Conservation (phyloP, 441 rosid genomes). For the Viola pubescens region DNA sequence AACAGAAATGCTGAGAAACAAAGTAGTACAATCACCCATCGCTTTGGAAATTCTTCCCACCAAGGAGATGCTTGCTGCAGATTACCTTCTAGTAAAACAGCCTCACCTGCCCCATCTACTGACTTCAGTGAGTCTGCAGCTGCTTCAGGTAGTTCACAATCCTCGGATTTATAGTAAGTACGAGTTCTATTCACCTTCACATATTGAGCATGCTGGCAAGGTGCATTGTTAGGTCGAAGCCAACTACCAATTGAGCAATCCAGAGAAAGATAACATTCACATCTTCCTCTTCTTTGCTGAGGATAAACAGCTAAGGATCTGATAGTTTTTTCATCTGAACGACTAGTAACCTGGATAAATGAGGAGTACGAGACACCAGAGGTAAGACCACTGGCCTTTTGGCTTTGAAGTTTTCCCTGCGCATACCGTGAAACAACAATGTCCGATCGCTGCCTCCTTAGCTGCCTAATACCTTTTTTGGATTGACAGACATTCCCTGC, state of each 20-base stretch:
- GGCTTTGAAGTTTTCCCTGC: constrained; percentile 28
- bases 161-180: constrained; percentile 75
- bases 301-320: constrained; percentile 21
- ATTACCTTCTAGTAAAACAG: constrained; percentile 41
- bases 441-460: constrained; percentile 25
- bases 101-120: constrained; percentile 50
- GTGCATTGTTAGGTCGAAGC: constrained; percentile 23
- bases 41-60: constrained; percentile 82
- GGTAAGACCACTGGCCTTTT: constrained; percentile 25
- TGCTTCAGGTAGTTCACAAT: constrained; percentile 51
- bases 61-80: constrained; percentile 45
- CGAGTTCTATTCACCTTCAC: constrained; percentile 38
- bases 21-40: constrained; percentile 83
- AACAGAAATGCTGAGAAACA: constrained; percentile 80
- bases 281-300: constrained; percentile 27
- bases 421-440: constrained; percentile 21
- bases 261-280: constrained; percentile 25
- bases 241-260: constrained; percentile 23
- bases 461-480: constrained; percentile 24
- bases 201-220: constrained; percentile 16
- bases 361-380: constrained; percentile 19
- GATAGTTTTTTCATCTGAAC: constrained; percentile 20
- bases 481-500: constrained; percentile 40
- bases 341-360: constrained; percentile 19
- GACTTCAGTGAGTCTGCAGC: constrained; percentile 44